Conservation (phyloP, 257 asterid species). For the Linaria vulgaris region DNA sequence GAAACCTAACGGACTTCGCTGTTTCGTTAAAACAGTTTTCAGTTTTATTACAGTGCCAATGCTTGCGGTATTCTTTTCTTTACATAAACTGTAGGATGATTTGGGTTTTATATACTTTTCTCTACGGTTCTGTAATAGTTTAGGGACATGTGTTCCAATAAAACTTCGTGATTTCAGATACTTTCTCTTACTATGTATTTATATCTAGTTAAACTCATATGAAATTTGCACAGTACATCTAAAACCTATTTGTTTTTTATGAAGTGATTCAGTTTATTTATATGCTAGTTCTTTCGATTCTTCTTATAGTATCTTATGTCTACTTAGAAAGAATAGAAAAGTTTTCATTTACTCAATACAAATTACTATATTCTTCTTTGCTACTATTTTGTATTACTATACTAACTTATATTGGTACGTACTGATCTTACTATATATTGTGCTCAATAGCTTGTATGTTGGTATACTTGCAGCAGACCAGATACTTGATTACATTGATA, state of each 20-base stretch:
- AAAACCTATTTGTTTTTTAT: not conserved
- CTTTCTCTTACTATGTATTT: not conserved
- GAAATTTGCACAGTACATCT: not conserved
- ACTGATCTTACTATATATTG: not conserved
- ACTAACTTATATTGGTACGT: not conserved
- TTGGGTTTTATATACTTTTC: not conserved
- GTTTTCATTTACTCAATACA: too few species aligned
- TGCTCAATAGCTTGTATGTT: not conserved
- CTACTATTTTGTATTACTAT: not conserved
- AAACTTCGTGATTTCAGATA: not conserved
- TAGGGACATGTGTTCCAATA: not conserved
- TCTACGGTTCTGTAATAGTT: not conserved
- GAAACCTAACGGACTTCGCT: too few species aligned
- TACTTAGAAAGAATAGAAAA: too few species aligned
- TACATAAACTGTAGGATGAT: too few species aligned
- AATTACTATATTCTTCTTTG: too few species aligned
- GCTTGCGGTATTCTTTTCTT: too few species aligned
- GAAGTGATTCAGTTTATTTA: too few species aligned
- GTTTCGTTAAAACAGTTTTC: too few species aligned
- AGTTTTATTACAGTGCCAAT: too few species aligned
- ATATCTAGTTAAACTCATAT: not conserved
- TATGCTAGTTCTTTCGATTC: too few species aligned
- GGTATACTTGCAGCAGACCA: not conserved
- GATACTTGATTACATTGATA: slow-evolving; percentile 5
- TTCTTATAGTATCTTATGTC: too few species aligned